phyloP scores from a whole-genome alignment of 345 rosid species.

The Rhodamnia argentea region DNA sequence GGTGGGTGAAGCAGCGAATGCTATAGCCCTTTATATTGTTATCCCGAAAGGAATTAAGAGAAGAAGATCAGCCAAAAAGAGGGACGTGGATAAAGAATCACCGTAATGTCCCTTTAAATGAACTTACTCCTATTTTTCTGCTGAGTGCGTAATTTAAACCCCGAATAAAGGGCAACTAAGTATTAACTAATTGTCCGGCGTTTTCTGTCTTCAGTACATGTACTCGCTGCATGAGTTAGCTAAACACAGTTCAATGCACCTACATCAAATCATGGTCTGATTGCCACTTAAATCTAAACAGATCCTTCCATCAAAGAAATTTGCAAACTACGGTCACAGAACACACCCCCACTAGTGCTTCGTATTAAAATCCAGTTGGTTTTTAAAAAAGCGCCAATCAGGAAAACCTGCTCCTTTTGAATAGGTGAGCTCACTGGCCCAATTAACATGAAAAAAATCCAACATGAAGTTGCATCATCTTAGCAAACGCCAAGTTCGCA shows the following conservation, averaged over 20 bases:
- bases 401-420: background rate
- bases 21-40: background rate
- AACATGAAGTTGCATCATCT: background rate
- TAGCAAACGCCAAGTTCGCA: background rate
- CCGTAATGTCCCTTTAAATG: background rate
- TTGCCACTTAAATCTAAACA: background rate
- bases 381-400: background rate
- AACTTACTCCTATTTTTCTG: background rate
- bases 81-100: background rate
- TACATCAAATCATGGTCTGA: background rate
- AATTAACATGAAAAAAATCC: background rate
- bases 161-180: background rate
- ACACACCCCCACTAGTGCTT: background rate
- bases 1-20: background rate
- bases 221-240: background rate
- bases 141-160: background rate
- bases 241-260: background rate
- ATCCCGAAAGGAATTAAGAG: background rate
- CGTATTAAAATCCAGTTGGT: background rate
- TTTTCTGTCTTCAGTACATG: background rate
- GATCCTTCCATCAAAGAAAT: background rate
- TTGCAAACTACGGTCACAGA: background rate
- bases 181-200: background rate
- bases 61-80: background rate
- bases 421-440: background rate